phyloP scores from a whole-genome alignment of 352 stramenopile genomes.

The Aphanomyces stellatus region DNA sequence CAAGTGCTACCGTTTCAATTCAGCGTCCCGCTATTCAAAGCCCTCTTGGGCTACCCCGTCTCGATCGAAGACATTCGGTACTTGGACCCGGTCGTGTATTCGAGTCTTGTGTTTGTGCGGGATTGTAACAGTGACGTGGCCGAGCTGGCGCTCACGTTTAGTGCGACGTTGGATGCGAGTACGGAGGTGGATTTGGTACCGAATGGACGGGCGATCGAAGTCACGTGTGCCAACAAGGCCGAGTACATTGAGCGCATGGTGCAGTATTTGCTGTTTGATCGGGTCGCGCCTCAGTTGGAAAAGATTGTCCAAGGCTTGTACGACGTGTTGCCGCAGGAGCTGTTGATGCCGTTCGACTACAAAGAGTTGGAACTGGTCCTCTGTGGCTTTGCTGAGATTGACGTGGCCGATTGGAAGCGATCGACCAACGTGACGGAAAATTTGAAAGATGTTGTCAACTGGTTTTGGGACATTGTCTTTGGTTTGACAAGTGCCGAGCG shows the following conservation, averaged over 20 bases:
- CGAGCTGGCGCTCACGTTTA: conserved; percentile 52
- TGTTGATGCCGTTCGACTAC: conserved; percentile 94
- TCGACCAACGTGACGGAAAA: conserved; percentile 49
- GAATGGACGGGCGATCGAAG: conserved; percentile 51
- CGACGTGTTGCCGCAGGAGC: conserved; percentile 90
- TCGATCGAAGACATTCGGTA: conserved; percentile 90
- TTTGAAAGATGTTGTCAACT: conserved; percentile 50
- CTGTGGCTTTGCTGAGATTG: conserved; percentile 91
- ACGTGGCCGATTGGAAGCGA: conserved; percentile 90
- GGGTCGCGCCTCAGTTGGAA: conserved; percentile 83
- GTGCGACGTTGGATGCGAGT: conserved; percentile 28
- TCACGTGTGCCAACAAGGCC: conserved; percentile 93
- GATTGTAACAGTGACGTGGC: conserved; percentile 51
- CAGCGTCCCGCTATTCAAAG: conserved; percentile 93
- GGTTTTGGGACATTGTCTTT: conserved; percentile 95
- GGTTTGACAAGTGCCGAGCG: conserved; percentile 76
- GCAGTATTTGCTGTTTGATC: conserved; percentile 90
- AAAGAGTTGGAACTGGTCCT: conserved; percentile 95
- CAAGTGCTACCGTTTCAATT: conserved; percentile 94
- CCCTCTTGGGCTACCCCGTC: conserved; percentile 93
- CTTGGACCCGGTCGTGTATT: conserved; percentile 49
- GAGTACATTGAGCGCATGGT: conserved; percentile 90
- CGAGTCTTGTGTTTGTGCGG: conserved; percentile 53
- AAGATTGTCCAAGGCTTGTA: conserved; percentile 94
- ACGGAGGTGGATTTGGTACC: conserved; percentile 46